Conservation (phyloP, 1,284 basidiomycete species). For the Malassezia equina region DNA sequence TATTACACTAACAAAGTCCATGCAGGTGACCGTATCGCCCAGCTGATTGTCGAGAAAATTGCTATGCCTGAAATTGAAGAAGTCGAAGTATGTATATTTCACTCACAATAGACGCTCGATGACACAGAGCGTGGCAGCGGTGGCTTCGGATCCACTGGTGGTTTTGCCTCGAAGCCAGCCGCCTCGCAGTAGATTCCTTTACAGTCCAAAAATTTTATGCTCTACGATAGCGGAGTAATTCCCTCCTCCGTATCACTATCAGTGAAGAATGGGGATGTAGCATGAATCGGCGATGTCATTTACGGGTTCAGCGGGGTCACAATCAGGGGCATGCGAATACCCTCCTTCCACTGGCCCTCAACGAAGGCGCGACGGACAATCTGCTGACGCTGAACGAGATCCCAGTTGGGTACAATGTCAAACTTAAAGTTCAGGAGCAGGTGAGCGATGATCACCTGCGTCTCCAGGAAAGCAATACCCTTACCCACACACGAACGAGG, state of each 20-base stretch:
- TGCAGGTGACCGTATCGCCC: slow-evolving; percentile 84
- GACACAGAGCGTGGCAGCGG: slow-evolving; percentile 72
- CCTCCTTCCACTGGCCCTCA: slow-evolving; percentile 14
- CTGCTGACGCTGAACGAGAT: slow-evolving; percentile 17
- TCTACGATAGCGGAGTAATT: not conserved
- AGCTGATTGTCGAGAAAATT: slow-evolving; percentile 84
- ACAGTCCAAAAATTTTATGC: not conserved
- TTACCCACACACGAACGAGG: slow-evolving; percentile 18
- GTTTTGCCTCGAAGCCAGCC: slow-evolving; percentile 21
- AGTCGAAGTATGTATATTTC: slow-evolving; percentile 57
- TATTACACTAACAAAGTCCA: slow-evolving; percentile 55
- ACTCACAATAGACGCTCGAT: slow-evolving; percentile 60
- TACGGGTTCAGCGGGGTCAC: slow-evolving; percentile 12
- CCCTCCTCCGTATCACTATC: not conserved
- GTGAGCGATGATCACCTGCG: slow-evolving; percentile 15
- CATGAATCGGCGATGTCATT: not conserved
- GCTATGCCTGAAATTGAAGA: slow-evolving; percentile 73
- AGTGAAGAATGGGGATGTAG: not conserved
- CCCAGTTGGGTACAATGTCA: slow-evolving; percentile 16
- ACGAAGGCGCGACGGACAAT: slow-evolving; percentile 18
- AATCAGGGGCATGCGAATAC: slow-evolving; percentile 18
- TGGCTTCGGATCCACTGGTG: slow-evolving; percentile 91
- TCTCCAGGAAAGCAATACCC: slow-evolving; percentile 14
- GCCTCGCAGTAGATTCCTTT: not conserved
- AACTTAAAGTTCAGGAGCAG: slow-evolving; percentile 15